Base-by-base conservation (phyloP, 2,329 filamentous ascomycete species). In the Tolypocladium endophyticum region DNA sequence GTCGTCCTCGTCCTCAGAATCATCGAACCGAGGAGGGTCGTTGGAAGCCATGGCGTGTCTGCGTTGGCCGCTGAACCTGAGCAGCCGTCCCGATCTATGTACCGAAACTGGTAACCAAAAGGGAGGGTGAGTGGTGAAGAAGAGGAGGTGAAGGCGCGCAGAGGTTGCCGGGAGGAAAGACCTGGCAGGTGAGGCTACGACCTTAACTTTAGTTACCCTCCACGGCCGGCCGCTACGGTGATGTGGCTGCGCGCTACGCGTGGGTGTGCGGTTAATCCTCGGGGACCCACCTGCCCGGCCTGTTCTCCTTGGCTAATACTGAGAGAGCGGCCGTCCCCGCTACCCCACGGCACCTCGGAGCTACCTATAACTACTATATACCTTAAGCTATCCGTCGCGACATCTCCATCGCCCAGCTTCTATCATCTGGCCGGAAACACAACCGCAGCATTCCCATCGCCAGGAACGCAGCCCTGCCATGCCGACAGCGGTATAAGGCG, bases 1-100 rank as follows among this genome's bases (percentile, higher is more conserved):
- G 72, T 93, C 88, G 62, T 89, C 87, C 67, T 95, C 92, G 57
- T 94, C 90, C 59, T 90, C 88, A 61, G 83, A 87, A 62, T 87
- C 84, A 67, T 84, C 79, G 69, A 77, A 81, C 62, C 78, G 77
- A 62, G 76, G 73, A 65, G 69, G 73, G 59, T 79, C 75, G 68
- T 74, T 77, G 47, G 75, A 74, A 62, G 78, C 74, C 79, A 83
- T 82, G 60, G 67, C 76, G 65, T 41, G 20, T 54, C 50, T 55
- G 33, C 35, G 23, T 55, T 47, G 28, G 57, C 43, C 11, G 28
- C 30, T 36, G 39, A 25, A 36, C 25, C 39, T 20, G 23, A 36
- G 41, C 28, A 41, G 50, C 50, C 30, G 7, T 54, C 30, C 30
- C 20, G n/a, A 54, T 54, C 35, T 36, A 30, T 54, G 50, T 30